phyloP scores from a whole-genome alignment of 371 early-diverging fungal genomes.

The Mortierella sp. region DNA sequence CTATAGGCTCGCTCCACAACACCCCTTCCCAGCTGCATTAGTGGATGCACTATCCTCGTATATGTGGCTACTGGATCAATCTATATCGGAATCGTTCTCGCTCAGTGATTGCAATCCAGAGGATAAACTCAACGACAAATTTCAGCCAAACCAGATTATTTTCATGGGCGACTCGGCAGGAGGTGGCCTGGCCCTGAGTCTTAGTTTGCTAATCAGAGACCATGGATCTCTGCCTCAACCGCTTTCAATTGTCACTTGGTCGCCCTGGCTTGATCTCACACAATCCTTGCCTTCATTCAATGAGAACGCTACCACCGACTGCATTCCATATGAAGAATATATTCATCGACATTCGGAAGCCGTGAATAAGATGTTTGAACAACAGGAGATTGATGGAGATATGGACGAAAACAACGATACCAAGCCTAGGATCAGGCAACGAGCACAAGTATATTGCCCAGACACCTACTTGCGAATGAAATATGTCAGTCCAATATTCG shows the following conservation, averaged over 20 bases:
- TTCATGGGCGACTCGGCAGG: conserved; percentile 77
- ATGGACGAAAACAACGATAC: not conserved
- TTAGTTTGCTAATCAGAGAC: conserved; percentile 50
- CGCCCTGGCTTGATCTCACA: conserved; percentile 46
- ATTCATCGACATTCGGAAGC: conserved; percentile 33
- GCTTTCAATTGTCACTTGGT: conserved; percentile 37
- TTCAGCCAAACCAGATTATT: conserved; percentile 57
- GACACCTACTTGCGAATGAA: conserved; percentile 43
- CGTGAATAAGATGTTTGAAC: conserved; percentile 40
- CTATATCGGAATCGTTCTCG: conserved; percentile 32
- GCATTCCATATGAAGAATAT: conserved; percentile 41
- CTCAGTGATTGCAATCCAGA: not conserved
- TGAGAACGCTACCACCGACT: conserved; percentile 36
- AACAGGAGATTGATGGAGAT: conserved; percentile 1
- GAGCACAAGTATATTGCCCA: conserved; percentile 48
- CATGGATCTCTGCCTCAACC: conserved; percentile 53
- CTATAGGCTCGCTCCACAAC: conserved; percentile 50
- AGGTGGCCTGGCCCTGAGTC: conserved; percentile 63
- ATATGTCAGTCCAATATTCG: conserved; percentile 46
- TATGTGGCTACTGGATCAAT: conserved; percentile 47
- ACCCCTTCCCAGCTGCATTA: conserved; percentile 43
- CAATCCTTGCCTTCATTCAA: conserved; percentile 47
- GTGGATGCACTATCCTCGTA: conserved; percentile 42
- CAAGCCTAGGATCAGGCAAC: conserved; percentile 14
- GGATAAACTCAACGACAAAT: conserved; percentile 3